Evolutionary conservation across 2,329 filamentous ascomycete genomes (phyloP), one percentile per base, ranked within the genome.

Genomic region (Keithomyces neogunnii): DNA sequence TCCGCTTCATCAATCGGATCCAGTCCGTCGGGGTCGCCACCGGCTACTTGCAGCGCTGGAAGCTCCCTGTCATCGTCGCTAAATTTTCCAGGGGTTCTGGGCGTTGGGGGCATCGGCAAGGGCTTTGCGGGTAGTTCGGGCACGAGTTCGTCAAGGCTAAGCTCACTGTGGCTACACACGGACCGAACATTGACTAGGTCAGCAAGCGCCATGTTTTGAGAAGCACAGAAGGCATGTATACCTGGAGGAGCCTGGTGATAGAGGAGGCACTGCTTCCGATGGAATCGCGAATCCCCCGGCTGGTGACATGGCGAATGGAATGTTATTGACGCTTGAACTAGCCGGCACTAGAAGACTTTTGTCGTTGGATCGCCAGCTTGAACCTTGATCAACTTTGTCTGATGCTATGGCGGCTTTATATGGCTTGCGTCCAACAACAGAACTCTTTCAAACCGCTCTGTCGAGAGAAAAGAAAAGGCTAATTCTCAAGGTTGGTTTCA

Each of bases 1-100:
- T 70, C 68, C 46, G 70, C 64, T 32, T 64, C 63, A 10, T 52
- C 59, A 5, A 71, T 57, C 5, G 69, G 69, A 36, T 69, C 64
- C 5, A 70, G 62, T 9, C 61, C 61, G 28, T 69, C 63, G n/a
- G 52, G 44, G n/a, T 55, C 39, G 38, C 54, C 52, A 13, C 54
- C 40, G 10, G 48, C 48, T 28, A 53, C 47, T 44, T 57, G 53
- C 31, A 57, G 36, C 4, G 48, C 33, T 6, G 55, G 53, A 6
- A 53, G 48, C 5, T 53, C 45, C 13, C 26, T 35, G 13, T 53
- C 45, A 31, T n/a, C 28, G 31, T 47, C 8, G 8, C 33, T 19
- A 26, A 35, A 7, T 10, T 47, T 45, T 3, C n/a, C 28, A 1
- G 36, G 30, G 11, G 31, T 32, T 5, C 35, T 9, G 19, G 44